Evolutionary conservation across 768 basidiomycete species (phyloP).

Genomic region (Solioccasus polychromus): DNA sequence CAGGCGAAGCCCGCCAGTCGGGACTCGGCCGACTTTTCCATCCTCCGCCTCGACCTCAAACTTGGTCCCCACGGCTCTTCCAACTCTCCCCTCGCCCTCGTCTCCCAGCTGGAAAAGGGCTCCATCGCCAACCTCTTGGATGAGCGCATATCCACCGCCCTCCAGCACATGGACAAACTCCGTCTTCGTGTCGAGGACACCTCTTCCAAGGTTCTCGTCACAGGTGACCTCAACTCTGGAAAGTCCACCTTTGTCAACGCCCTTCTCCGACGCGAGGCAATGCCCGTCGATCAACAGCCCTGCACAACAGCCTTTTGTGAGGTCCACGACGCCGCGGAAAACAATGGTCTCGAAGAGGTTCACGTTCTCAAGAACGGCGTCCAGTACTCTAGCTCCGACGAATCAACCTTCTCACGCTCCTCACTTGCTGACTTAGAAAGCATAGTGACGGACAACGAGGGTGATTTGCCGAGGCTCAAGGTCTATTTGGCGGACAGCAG

Average conservation of each 20-base stretch:
- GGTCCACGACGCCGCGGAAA: conserved; percentile 87
- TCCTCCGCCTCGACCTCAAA: conserved; percentile 90
- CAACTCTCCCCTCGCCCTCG: conserved; percentile 65
- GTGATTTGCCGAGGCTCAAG: conserved; percentile 71
- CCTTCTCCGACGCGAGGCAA: conserved; percentile 81
- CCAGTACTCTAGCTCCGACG: conserved; percentile 67
- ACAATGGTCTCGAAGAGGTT: conserved; percentile 77
- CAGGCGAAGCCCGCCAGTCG: conserved; percentile 45
- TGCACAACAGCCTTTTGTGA: conserved; percentile 97
- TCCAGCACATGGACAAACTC: conserved; percentile 81
- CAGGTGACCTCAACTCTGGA: conserved; percentile 96
- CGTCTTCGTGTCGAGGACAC: conserved; percentile 86
- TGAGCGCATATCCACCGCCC: conserved; percentile 71
- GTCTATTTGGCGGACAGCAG: conserved; percentile 85
- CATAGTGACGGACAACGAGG: conserved; percentile 60
- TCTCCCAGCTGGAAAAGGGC: conserved; percentile 87
- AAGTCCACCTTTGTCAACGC: conserved; percentile 99
- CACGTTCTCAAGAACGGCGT: conserved; percentile 73
- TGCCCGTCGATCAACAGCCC: conserved; percentile 98
- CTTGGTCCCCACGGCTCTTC: conserved; percentile 72
- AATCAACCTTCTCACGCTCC: conserved; percentile 71
- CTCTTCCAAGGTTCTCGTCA: conserved; percentile 94
- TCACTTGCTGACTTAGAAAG: conserved; percentile 70
- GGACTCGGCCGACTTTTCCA: conserved; percentile 69
- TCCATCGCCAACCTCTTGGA: conserved; percentile 92